phyloP scores from a whole-genome alignment of 495 filamentous ascomycete species.

The Trypethelium eluteriae region DNA sequence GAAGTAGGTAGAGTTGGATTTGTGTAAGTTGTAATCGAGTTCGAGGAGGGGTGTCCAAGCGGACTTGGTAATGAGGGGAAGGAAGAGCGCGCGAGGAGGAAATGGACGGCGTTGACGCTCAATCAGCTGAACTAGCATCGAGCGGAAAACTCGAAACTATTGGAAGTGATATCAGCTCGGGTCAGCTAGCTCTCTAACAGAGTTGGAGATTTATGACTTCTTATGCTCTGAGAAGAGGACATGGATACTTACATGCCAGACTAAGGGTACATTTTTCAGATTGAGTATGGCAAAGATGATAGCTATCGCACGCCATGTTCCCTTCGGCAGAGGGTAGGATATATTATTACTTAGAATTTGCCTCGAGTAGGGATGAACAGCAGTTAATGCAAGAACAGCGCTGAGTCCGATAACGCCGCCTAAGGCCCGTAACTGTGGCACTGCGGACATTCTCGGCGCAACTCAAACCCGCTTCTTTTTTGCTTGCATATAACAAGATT shows the following conservation, averaged over 20 bases:
- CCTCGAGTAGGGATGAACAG: background rate
- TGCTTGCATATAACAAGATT: background rate
- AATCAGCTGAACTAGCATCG: slow-evolving; percentile 51
- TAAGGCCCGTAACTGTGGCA: slow-evolving; percentile 2
- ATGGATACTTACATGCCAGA: slow-evolving; percentile 60
- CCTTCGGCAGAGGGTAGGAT: slow-evolving; percentile 17
- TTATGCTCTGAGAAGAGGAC: background rate
- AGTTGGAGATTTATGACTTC: background rate
- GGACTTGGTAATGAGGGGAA: slow-evolving; percentile 50
- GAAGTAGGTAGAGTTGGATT: slow-evolving; percentile 71
- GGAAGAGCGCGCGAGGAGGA: slow-evolving; percentile 49
- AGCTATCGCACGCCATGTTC: slow-evolving; percentile 46
- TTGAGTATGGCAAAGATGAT: slow-evolving; percentile 52
- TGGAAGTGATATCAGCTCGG: background rate
- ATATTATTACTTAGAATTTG: background rate
- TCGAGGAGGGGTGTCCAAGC: slow-evolving; percentile 56
- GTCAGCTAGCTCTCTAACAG: background rate
- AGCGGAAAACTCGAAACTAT: slow-evolving; percentile 56
- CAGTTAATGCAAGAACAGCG: background rate
- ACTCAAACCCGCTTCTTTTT: background rate
- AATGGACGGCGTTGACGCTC: background rate
- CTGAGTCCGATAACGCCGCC: background rate
- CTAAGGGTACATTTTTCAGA: slow-evolving; percentile 65
- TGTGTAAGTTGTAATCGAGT: slow-evolving; percentile 78
- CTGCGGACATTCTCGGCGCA: background rate